phyloP scores from a whole-genome alignment of 2,329 filamentous ascomycete species.

The Alternaria tenuissima region DNA sequence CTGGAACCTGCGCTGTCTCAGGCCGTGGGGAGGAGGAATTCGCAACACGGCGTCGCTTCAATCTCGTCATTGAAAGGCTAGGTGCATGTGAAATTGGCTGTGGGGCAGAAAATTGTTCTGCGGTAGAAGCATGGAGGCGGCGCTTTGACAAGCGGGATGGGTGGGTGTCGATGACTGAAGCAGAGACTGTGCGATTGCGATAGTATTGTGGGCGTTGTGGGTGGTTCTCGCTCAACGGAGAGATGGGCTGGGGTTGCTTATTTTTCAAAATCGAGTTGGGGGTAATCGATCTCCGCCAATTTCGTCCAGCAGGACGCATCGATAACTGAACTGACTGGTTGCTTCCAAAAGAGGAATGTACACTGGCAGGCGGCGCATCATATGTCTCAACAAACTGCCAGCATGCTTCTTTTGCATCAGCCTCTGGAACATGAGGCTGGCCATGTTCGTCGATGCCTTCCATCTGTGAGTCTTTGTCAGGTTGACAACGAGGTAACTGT shows the following conservation, averaged over 20 bases:
- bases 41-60: slow-evolving; percentile 58
- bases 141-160: slow-evolving; percentile 41
- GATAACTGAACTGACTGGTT: slow-evolving; percentile 43
- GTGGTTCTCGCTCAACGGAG: slow-evolving; percentile 47
- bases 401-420: slow-evolving; percentile 69
- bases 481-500: slow-evolving; percentile 66
- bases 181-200: slow-evolving; percentile 39
- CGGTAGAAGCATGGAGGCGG: slow-evolving; percentile 38
- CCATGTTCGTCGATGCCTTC: slow-evolving; percentile 47
- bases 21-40: slow-evolving; percentile 38
- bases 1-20: slow-evolving; percentile 35
- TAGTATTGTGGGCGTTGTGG: slow-evolving; percentile 36
- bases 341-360: slow-evolving; percentile 57
- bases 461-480: slow-evolving; percentile 51
- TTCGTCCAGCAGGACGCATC: slow-evolving; percentile 45
- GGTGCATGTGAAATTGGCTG: slow-evolving; percentile 49
- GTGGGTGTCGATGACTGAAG: slow-evolving; percentile 36
- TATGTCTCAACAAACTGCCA: slow-evolving; percentile 73
- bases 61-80: slow-evolving; percentile 37
- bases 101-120: slow-evolving; percentile 41
- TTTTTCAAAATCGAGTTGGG: slow-evolving; percentile 46
- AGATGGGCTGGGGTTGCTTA: slow-evolving; percentile 42
- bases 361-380: slow-evolving; percentile 62
- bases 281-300: slow-evolving; percentile 48
- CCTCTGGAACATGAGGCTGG: slow-evolving; percentile 62